phyloP scores from a whole-genome alignment of 192 early-diverging fungal genomes.

The Obelidium mucronatum region DNA sequence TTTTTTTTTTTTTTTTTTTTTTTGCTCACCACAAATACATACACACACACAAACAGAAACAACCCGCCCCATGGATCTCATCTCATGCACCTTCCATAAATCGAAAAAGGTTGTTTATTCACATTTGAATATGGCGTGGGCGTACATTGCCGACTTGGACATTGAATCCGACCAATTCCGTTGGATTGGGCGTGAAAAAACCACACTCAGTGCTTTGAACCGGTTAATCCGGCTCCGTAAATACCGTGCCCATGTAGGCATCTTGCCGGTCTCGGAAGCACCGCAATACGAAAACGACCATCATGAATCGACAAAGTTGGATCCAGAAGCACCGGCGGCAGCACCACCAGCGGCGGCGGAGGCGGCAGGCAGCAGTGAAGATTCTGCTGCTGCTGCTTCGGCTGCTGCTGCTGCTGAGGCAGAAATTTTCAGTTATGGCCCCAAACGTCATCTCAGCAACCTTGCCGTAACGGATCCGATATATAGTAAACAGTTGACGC shows the following conservation, averaged over 20 bases:
- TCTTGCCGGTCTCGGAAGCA: slow-evolving; percentile 44
- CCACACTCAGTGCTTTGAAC: slow-evolving; percentile 52
- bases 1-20: background rate
- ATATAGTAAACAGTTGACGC: slow-evolving; percentile 61
- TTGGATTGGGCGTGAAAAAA: slow-evolving; percentile 48
- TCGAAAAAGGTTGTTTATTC: slow-evolving; percentile 43
- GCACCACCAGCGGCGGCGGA: background rate
- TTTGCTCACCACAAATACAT: background rate
- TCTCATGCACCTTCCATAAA: slow-evolving; percentile 49
- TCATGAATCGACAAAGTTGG: slow-evolving; percentile 1
- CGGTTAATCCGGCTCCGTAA: slow-evolving; percentile 65
- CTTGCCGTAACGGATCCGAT: slow-evolving; percentile 45
- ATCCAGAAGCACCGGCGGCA: background rate
- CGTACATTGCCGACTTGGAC: slow-evolving; percentile 57
- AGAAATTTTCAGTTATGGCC: background rate
- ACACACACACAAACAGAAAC: background rate
- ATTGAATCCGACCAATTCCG: slow-evolving; percentile 58
- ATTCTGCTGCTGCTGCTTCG: background rate
- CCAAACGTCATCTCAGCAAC: background rate
- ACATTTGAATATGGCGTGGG: slow-evolving; percentile 54
- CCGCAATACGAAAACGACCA: background rate
- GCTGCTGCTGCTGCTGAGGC: background rate
- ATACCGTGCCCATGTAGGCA: slow-evolving; percentile 66
- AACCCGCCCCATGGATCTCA: slow-evolving; percentile 49
- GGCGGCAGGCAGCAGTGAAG: background rate